Evolutionary conservation across 1,139 yeast species (phyloP).

Genomic region (Suhomyces panamericanus): DNA sequence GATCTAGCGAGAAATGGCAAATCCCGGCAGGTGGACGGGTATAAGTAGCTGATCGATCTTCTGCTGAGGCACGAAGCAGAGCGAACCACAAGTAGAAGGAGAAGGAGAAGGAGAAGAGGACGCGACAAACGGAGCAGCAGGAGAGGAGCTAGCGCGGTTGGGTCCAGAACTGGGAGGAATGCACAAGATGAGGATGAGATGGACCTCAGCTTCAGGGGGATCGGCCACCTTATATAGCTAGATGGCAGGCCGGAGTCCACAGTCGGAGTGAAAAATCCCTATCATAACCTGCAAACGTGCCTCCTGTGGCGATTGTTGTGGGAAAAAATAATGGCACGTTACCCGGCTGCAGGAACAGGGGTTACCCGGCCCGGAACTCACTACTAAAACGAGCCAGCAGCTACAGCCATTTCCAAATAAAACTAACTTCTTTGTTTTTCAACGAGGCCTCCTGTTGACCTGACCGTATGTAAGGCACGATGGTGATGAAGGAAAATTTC

Average conservation of each 20-base stretch:
- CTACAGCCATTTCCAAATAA: background rate
- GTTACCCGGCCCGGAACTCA: slow-evolving; percentile 3
- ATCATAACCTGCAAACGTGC: slow-evolving; percentile 6
- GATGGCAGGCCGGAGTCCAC: background rate
- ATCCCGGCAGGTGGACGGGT: no score
- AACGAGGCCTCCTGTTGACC: no score
- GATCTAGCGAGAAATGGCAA: no score
- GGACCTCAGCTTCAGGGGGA: background rate
- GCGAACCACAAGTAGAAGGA: no score
- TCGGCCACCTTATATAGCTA: background rate
- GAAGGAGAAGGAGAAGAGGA: no score
- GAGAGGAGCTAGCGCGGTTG: background rate
- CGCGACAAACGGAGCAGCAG: no score
- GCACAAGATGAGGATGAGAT: background rate
- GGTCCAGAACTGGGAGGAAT: background rate
- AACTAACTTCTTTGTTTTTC: background rate
- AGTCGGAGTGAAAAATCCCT: slow-evolving; percentile 1
- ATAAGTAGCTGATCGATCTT: no score
- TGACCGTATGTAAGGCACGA: slow-evolving; percentile 5
- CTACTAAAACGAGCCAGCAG: background rate
- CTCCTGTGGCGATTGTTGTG: slow-evolving; percentile 6
- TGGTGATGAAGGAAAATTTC: slow-evolving; percentile 11
- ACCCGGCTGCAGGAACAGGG: slow-evolving; percentile 2
- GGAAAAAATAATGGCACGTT: slow-evolving; percentile 3
- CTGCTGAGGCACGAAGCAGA: no score